These are phyloP conservation scores for Dysphania ambrosioides DNA, from an alignment of 148 eudicot species.

Conservation along the genomic window DNA sequence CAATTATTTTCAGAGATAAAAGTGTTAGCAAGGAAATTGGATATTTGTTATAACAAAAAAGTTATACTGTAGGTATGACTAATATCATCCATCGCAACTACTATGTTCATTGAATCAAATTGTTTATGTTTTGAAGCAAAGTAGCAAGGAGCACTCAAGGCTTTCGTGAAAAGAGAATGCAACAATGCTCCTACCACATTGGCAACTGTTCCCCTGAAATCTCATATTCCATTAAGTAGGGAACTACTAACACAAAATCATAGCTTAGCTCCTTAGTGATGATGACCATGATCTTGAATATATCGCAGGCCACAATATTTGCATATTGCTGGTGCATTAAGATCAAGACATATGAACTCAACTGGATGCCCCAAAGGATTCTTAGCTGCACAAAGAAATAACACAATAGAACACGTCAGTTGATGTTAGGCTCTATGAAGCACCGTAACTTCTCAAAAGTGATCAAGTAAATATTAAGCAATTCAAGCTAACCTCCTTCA, in stretches of 20 bases:
- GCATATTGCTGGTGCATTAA: slow-evolving; percentile 77
- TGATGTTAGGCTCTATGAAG: neutral
- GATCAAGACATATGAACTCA: slow-evolving; percentile 92
- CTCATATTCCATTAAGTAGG: neutral
- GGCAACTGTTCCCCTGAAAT: neutral
- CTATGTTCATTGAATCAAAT: slow-evolving; percentile 11
- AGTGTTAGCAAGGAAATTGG: too few species aligned
- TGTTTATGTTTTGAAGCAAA: neutral
- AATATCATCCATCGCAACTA: slow-evolving; percentile 3
- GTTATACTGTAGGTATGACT: too few species aligned
- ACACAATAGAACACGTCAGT: slow-evolving; percentile 2
- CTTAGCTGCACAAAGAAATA: slow-evolving; percentile 44
- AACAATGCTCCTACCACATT: neutral
- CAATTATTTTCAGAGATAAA: too few species aligned
- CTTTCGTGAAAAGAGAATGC: neutral
- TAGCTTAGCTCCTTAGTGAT: slow-evolving; percentile 39
- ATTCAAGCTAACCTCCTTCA: slow-evolving; percentile 75
- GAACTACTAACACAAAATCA: neutral
- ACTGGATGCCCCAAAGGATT: slow-evolving; percentile 94
- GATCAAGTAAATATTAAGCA: too few species aligned
- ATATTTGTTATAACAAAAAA: too few species aligned
- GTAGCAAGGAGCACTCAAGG: neutral
- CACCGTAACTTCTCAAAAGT: neutral
- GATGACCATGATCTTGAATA: slow-evolving; percentile 68
- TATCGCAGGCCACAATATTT: slow-evolving; percentile 95